Evolutionary conservation across 805 yeast species (phyloP).

Genomic region (Metschnikowia similis): DNA sequence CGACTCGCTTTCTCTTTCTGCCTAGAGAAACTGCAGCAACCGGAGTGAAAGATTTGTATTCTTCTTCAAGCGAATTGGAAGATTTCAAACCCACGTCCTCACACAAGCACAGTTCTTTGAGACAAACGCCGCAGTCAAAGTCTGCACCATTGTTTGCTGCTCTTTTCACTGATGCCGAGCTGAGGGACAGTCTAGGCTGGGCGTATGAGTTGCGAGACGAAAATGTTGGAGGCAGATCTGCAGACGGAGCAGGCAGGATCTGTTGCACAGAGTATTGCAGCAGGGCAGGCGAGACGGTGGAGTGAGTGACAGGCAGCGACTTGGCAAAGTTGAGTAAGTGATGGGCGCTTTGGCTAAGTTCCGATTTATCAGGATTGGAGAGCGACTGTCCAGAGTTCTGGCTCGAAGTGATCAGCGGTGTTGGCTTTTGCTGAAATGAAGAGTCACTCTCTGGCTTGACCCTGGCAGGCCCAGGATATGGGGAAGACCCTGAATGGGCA

Average conservation of each 20-base stretch:
- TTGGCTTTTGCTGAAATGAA: not conserved
- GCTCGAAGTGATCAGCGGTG: not conserved
- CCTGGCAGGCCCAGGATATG: not conserved
- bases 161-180: not conserved
- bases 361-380: slow-evolving; percentile 10
- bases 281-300: slow-evolving; percentile 19
- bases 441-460: not conserved
- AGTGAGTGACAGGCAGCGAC: slow-evolving; percentile 15
- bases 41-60: slow-evolving; percentile 49
- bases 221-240: slow-evolving; percentile 34
- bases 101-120: slow-evolving; percentile 66
- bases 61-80: slow-evolving; percentile 22
- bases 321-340: slow-evolving; percentile 18
- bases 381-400: not conserved
- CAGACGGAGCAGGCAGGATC: slow-evolving; percentile 52
- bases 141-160: slow-evolving; percentile 14
- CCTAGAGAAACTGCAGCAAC: slow-evolving; percentile 63
- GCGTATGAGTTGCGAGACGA: not conserved
- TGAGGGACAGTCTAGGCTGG: not conserved
- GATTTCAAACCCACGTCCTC: slow-evolving; percentile 46
- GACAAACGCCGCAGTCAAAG: slow-evolving; percentile 61
- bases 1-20: slow-evolving; percentile 16
- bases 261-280: slow-evolving; percentile 41
- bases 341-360: slow-evolving; percentile 17
- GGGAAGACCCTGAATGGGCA: slow-evolving; percentile 7